Evolutionary conservation across 257 asterid genomes (phyloP).

Genomic region (Solanum phureja): DNA sequence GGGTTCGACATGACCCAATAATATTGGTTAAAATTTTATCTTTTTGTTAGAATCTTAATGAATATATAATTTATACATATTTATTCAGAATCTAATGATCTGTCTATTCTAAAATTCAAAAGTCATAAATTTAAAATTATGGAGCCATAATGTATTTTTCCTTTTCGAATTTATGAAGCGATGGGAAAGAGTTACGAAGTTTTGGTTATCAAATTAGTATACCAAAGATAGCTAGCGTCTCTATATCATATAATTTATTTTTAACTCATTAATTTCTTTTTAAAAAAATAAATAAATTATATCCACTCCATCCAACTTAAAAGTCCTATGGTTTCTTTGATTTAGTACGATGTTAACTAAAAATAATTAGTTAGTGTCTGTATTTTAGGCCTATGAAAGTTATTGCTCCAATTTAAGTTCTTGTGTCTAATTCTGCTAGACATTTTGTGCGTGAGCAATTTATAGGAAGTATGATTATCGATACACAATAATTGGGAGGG

Average conservation of each 20-base stretch:
- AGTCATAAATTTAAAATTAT: not conserved
- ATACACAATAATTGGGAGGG: not conserved
- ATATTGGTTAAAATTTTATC: no score
- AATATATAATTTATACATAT: no score
- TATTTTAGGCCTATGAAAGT: not conserved
- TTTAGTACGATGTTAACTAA: not conserved
- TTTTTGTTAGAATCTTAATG: no score
- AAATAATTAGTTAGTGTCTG: not conserved
- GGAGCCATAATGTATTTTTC: not conserved
- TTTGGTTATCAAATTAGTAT: not conserved
- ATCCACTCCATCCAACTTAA: not conserved
- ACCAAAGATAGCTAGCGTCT: not conserved
- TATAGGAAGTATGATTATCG: no score
- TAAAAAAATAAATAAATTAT: not conserved
- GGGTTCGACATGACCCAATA: not conserved
- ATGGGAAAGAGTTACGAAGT: not conserved
- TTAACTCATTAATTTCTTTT: not conserved
- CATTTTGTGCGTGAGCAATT: not conserved
- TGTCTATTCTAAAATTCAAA: not conserved
- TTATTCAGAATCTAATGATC: no score
- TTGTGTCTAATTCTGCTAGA: not conserved
- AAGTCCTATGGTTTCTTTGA: not conserved
- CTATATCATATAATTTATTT: not conserved
- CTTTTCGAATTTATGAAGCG: not conserved
- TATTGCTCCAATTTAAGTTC: not conserved